Evolutionary conservation across 176 grass and related monocot species (phyloP), one percentile per base, ranked within the genome.

Genomic region (Musa beccarii): DNA sequence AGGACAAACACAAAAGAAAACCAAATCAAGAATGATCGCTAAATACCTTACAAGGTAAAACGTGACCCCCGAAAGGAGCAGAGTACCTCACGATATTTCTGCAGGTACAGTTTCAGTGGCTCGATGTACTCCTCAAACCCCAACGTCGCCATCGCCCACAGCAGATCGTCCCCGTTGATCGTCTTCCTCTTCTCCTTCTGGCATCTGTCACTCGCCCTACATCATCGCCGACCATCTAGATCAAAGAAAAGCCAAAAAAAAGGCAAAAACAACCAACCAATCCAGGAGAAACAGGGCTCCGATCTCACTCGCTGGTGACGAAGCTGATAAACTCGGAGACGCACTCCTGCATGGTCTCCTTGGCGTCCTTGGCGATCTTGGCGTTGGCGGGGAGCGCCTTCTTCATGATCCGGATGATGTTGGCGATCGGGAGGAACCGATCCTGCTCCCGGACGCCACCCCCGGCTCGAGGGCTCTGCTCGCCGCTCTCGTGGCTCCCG

Each of bases 301-400:
- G n/a, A 54, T 67, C 89, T 68, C 53, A 92, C 90, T 92, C 90
- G 84, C 86, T 89, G 28, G 90, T 92, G 79, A 92, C 86, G 86
- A 92, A 92, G 73, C 86, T 89, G 69, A 92, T 89, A 82, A 92
- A 92, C 90, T 89, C 90, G 19, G 90, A 92, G 69, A 92, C 84
- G 76, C 90, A 92, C 79, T 86, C 76, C 86, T 89, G 90, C 63
- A 92, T 84, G 55, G 86, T 89, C 82, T 92, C 90, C 79, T 86
- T 92, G 66, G 90, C 82, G 64, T 92, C 90, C 81, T 92, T 92
- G 63, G 90, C 90, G 64, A 92, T 87, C 86, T 92, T 89, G 62
- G 84, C 90, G 73, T 92, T 92, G 21, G 86, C 81, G 12, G 86
- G 90, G 76, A 89, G 79, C 20, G 84, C 90, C 84, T 92, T 92